Conservation (phyloP, 2,329 filamentous ascomycete genomes). For the Cladosporium sp. region DNA sequence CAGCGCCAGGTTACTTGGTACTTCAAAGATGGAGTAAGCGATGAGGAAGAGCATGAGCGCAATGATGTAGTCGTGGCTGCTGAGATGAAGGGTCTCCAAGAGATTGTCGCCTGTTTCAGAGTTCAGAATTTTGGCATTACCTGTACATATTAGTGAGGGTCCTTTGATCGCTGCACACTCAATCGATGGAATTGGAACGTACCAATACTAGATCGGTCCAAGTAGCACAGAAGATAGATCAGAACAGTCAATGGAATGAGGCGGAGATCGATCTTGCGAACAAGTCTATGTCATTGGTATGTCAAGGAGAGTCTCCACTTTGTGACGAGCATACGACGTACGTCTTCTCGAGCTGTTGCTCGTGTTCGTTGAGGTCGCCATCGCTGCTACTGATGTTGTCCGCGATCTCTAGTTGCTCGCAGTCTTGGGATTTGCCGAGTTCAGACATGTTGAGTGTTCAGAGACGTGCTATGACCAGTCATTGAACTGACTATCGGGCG, state of each 20-base stretch:
- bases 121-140: conserved; percentile 22
- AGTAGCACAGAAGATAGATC: conserved; percentile 40
- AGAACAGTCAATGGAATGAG: conserved; percentile 45
- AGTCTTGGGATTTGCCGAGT: neutral
- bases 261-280: conserved; percentile 47
- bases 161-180: neutral
- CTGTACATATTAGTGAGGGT: conserved; percentile 10
- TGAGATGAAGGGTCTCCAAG: conserved; percentile 19
- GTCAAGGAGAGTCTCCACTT: neutral
- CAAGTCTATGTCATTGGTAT: conserved; percentile 38
- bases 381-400: neutral
- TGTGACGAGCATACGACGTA: neutral
- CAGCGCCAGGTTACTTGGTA: conserved; percentile 19
- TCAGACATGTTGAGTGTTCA: neutral
- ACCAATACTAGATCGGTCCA: conserved; percentile 33
- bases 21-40: conserved; percentile 38
- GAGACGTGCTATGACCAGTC: neutral
- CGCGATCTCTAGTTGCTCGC: neutral
- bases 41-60: conserved; percentile 60
- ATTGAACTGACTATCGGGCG: neutral
- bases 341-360: neutral
- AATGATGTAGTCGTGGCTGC: conserved; percentile 51
- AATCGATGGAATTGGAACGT: conserved; percentile 15
- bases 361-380: neutral
- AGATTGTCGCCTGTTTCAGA: conserved; percentile 15